Evolutionary conservation across 2,329 filamentous ascomycete genomes (phyloP).

Genomic region (Fusarium verticillioides): DNA sequence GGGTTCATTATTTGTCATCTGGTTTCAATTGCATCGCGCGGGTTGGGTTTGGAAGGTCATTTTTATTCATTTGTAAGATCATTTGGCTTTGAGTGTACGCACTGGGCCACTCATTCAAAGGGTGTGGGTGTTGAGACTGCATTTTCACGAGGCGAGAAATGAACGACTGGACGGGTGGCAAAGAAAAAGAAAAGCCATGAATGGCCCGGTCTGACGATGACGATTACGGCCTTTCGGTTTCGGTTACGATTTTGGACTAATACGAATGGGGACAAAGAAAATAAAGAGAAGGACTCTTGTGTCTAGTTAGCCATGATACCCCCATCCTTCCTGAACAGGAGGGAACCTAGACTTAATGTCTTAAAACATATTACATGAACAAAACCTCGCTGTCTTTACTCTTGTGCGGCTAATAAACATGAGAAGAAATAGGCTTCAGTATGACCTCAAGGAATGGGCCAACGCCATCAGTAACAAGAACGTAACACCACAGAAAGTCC

Average conservation of each 20-base stretch:
- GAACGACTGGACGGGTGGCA: slow-evolving; percentile 23
- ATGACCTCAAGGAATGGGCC: background rate
- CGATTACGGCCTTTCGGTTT: slow-evolving; percentile 32
- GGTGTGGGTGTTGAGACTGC: slow-evolving; percentile 29
- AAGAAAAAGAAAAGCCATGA: slow-evolving; percentile 25
- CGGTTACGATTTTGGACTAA: slow-evolving; percentile 11
- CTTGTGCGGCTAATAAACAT: background rate
- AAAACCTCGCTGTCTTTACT: background rate
- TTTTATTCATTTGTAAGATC: slow-evolving; percentile 34
- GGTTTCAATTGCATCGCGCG: slow-evolving; percentile 14
- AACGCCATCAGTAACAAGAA: slow-evolving; percentile 3
- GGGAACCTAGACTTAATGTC: slow-evolving; percentile 41
- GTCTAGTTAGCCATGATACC: slow-evolving; percentile 32
- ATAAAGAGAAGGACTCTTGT: slow-evolving; percentile 26
- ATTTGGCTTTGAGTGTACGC: slow-evolving; percentile 44
- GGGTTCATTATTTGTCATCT: slow-evolving; percentile 11
- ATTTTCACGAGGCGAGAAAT: slow-evolving; percentile 30
- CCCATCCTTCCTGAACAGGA: slow-evolving; percentile 10
- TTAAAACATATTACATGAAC: slow-evolving; percentile 21
- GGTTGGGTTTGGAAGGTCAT: slow-evolving; percentile 2
- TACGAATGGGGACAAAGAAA: slow-evolving; percentile 36
- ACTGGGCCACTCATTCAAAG: slow-evolving; percentile 31
- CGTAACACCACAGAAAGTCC: background rate
- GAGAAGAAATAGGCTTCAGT: background rate
- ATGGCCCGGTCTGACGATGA: slow-evolving; percentile 35